Evolutionary conservation across 495 filamentous ascomycete genomes (phyloP), one percentile per base, ranked within the genome.

Genomic region (Glutinoglossum americanum): DNA sequence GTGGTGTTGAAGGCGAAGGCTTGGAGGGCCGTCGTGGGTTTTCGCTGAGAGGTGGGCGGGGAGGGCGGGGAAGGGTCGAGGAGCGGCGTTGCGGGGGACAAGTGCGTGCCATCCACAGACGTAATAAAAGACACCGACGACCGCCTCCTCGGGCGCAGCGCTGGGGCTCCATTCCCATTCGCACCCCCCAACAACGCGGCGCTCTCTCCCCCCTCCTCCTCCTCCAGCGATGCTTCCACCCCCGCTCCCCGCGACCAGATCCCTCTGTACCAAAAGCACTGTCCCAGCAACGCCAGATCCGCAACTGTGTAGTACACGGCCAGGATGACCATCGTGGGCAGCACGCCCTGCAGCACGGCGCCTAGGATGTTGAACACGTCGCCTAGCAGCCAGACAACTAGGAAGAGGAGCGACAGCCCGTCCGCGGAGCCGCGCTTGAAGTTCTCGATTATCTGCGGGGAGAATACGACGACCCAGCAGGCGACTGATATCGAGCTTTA

Each of bases 331-430:
- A 98, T 98, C 0, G 92, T 98, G 6, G 92, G 90, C 37, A 97
- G 69, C 8, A 98, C 90, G 23, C 87, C 85, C 65, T 98, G 92
- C n/a, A 96, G 62, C 3, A 95, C 78, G 17, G 88, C 86, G 5
- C 92, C 92, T 2, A 94, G 75, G 54, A 98, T 89, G 65, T 98
- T 98, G 73, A 95, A 98, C 45, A 97, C 79, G 81, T 98, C 92
- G 21, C 92, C 92, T 5, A 81, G 74, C 4, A 94, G 74, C 92
- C 92, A 98, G 59, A 93, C 76, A 51, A 89, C 75, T 62, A 98
- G 77, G 69, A 98, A 98, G 28, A 84, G 77, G 54, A 97, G 76
- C 0, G 87, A 94, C 0, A 98, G 76, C 5, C 87, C 92, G 65
- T 96, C 85, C 48, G 89, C 87, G 33, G 85, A 92, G 61, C 78